Evolutionary conservation across 192 early-diverging fungal species (phyloP), one percentile per base, ranked within the genome.

Genomic region (Coemansia sp.): DNA sequence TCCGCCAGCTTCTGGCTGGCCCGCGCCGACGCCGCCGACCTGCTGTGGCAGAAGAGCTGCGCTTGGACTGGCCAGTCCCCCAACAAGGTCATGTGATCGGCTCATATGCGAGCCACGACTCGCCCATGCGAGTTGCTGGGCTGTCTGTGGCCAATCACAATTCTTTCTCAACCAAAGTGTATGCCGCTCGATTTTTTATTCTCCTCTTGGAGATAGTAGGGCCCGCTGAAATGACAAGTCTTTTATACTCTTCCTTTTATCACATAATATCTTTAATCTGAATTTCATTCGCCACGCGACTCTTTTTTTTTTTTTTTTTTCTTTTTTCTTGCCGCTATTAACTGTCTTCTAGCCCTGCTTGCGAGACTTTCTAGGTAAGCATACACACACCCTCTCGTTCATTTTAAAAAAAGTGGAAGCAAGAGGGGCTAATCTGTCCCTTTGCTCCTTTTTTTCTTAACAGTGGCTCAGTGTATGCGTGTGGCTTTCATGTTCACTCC

Each of bases 41-140:
- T 72, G 64, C 67, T 84, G 47, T 84, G 81, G 81, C 44, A 31
- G 6, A 84, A 84, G 66, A 78, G 70, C 64, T 79, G 81, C 42
- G 81, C 76, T 2, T 83, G 80, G 80, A 62, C 77, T 40, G 80
- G 77, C 60, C 66, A 73, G 1, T 77, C 75, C 52, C 80, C 80
- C 33, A 69, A 72, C 31, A 46, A 54, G 1, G 16, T 67, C 64
- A 68, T 59, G 55, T 59, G 49, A 52, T 52, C 49, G 5, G 46
- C 46, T 47, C 46, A 6, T 0, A 7, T 4, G 16, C 15, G 46
- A 47, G 46, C 16, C 46, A 18, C n/a, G 46, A n/a, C 46, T 22
- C 20, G 52, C 8, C 22, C 10, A 43, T 46, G 11, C 51, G 34
- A 55, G 62, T 20, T 31, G 70, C 12, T 20, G 6, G 34, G 1